A percentile compares a stretch with the other conserved stretches of the same genome.
Evolutionary conservation across 805 yeast species (phyloP).

Genomic region (Starmera caribaea): DNA sequence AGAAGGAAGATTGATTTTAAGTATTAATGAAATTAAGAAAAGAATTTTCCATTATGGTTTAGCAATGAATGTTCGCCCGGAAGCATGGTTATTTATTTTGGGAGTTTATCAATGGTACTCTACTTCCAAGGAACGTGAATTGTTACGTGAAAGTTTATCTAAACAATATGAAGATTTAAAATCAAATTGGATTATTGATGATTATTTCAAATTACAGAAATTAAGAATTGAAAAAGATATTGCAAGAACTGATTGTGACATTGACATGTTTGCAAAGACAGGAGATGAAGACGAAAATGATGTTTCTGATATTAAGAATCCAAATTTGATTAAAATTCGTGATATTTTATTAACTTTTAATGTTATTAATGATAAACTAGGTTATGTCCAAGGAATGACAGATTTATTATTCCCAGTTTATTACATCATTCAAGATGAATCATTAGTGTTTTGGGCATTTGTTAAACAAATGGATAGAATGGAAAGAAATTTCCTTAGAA

Average conservation of each 20-base stretch:
- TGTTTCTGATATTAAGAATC: slow-evolving; percentile 57
- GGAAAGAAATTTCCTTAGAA: slow-evolving; percentile 90
- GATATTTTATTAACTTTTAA: slow-evolving; percentile 82
- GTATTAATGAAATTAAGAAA: slow-evolving; percentile 70
- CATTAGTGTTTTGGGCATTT: slow-evolving; percentile 83
- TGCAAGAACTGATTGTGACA: slow-evolving; percentile 77
- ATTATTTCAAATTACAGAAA: slow-evolving; percentile 83
- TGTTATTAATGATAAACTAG: slow-evolving; percentile 72
- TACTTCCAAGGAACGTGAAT: slow-evolving; percentile 54
- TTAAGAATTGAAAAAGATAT: slow-evolving; percentile 89
- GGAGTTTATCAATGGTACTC: slow-evolving; percentile 89
- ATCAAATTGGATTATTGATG: slow-evolving; percentile 59
- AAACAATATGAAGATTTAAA: slow-evolving; percentile 56
- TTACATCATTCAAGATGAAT: slow-evolving; percentile 55
- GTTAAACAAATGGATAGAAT: slow-evolving; percentile 81
- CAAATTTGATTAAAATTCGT: slow-evolving; percentile 61
- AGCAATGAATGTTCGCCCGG: slow-evolving; percentile 43
- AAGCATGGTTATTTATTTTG: slow-evolving; percentile 81
- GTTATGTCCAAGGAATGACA: slow-evolving; percentile 98
- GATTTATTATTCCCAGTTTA: slow-evolving; percentile 86
- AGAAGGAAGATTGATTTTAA: slow-evolving; percentile 60
- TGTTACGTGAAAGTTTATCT: slow-evolving; percentile 44
- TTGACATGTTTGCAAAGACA: slow-evolving; percentile 45
- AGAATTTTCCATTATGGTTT: slow-evolving; percentile 89
- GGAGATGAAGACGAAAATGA: slow-evolving; percentile 35